Base-by-base conservation (phyloP, 2,329 filamentous ascomycete genomes). In the Rutstroemia sp. region DNA sequence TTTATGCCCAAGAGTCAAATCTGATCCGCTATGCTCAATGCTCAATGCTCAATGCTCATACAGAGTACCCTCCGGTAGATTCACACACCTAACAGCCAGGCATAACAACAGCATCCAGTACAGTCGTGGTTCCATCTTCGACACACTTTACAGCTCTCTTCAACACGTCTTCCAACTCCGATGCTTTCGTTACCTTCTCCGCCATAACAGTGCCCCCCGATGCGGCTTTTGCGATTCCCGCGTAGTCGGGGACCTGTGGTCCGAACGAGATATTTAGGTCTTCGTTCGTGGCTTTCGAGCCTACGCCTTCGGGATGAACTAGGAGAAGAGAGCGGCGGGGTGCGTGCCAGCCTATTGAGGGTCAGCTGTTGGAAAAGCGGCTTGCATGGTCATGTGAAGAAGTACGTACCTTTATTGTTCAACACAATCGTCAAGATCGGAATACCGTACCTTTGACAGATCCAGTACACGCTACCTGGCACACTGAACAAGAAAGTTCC, bases 381-480 rank as follows among this genome's bases (percentile, higher is more conserved):
- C 14, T 27, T 17, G 39, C 17, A 39, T 5, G 19, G 17, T 53
- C 14, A 38, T 23, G 16, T 16, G 53, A 19, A 23, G 9, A 2
- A 17, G 47, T 25, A 37, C 41, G 19, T 53, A 67, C 72, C 83
- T 70, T 85, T 81, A 65, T 88, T 88, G 66, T 87, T 87, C 51
- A 88, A 69, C 10, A 87, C 81, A 45, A 88, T 82, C 0, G 82
- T 86, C 38, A 88, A 69, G 12, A 87, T 73, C 0, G 84, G 83
- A 54, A 87, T 86, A 6, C 79, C 76, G 68, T 88, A 88, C 21
- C 82, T 75, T 60, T 82, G 76, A 0, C 80, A 75, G 50, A 88
- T 86, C 84, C 84, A 87, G 68, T 87, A 87, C 0, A 87, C 84
- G 3, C 76, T 80, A 0, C 80, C 79, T 0, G 84, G 84, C 0